Percentiles rank a stretch among this genome's conserved stretches.
Conservation (phyloP, 495 filamentous ascomycete genomes). For the Aspergillus steynii region DNA sequence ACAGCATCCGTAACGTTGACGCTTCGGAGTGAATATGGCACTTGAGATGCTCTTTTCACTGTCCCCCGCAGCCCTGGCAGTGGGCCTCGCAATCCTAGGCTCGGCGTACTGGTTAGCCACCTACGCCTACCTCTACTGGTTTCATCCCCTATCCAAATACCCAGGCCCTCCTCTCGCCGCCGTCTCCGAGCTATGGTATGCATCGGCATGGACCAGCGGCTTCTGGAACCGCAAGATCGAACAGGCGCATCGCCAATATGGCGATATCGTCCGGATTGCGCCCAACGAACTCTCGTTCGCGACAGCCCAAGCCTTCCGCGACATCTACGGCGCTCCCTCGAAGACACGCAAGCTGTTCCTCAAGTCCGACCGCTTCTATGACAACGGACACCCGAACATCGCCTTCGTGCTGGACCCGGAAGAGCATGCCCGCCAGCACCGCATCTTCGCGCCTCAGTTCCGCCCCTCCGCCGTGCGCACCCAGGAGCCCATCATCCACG, state of each 20-base stretch:
- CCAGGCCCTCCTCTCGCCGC: slow-evolving; percentile 8
- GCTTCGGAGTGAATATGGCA: not conserved
- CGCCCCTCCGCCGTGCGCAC: not conserved
- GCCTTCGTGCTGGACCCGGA: not conserved
- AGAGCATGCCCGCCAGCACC: slow-evolving; percentile 1
- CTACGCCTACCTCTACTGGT: slow-evolving; percentile 2
- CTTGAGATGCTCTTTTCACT: not conserved
- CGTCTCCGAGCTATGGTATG: slow-evolving; percentile 9
- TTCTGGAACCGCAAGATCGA: slow-evolving; percentile 2
- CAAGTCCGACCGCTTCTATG: slow-evolving; percentile 1
- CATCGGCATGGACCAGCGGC: slow-evolving; percentile 1
- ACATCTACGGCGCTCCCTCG: slow-evolving; percentile 11
- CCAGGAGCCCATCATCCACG: not conserved
- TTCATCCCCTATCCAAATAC: slow-evolving; percentile 12
- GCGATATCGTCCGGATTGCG: slow-evolving; percentile 10
- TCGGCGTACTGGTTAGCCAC: not conserved
- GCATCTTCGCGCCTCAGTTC: not conserved
- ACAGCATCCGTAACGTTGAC: too few relatives aligned
- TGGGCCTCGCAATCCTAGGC: not conserved
- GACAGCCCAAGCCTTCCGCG: slow-evolving; percentile 7
- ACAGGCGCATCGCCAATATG: slow-evolving; percentile 3
- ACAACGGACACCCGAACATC: not conserved
- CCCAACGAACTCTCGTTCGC: slow-evolving; percentile 13
- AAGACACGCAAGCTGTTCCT: slow-evolving; percentile 1
- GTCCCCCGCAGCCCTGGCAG: not conserved